Evolutionary conservation across 352 stramenopile species (phyloP).

Genomic region (Bremia lactucae): DNA sequence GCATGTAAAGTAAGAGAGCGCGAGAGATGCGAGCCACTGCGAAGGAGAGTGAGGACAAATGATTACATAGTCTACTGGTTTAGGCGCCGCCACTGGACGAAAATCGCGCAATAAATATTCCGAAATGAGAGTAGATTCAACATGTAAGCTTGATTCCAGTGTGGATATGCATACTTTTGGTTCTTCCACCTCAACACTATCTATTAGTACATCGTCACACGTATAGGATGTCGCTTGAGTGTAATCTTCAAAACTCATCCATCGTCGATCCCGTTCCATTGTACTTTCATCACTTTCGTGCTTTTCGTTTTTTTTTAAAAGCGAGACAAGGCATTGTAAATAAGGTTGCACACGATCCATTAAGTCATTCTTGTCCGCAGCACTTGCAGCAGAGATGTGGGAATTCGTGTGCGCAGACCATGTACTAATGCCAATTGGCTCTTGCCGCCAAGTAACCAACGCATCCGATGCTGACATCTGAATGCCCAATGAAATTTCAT

Average conservation of each 20-base stretch:
- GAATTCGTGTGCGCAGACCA: constrained; percentile 21
- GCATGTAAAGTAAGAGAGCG: constrained; percentile 59
- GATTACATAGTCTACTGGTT: constrained; percentile 64
- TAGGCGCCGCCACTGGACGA: constrained; percentile 47
- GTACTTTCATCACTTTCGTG: constrained; percentile 16
- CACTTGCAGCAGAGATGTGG: constrained; percentile 13
- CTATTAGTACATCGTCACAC: constrained; percentile 15
- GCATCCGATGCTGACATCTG: constrained; percentile 38
- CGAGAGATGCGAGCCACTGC: constrained; percentile 58
- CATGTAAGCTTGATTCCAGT: constrained; percentile 37
- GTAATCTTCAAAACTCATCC: constrained; percentile 39
- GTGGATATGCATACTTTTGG: constrained; percentile 44
- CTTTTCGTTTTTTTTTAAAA: constrained; percentile 21
- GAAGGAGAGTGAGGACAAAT: constrained; percentile 58
- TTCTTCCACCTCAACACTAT: constrained; percentile 14
- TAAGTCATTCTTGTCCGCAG: constrained; percentile 25
- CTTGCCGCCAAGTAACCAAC: constrained; percentile 33
- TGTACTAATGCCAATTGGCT: constrained; percentile 12
- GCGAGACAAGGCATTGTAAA: constrained; percentile 24
- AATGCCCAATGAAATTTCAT: constrained; percentile 39
- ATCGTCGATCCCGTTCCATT: constrained; percentile 15
- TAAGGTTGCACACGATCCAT: constrained; percentile 28
- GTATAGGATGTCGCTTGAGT: constrained; percentile 6
- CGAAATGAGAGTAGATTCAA: constrained; percentile 45
- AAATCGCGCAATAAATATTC: constrained; percentile 68